These are phyloP conservation scores for Orbilia javanica DNA, from an alignment of 2,329 filamentous ascomycete genomes.

Conservation along the genomic window DNA sequence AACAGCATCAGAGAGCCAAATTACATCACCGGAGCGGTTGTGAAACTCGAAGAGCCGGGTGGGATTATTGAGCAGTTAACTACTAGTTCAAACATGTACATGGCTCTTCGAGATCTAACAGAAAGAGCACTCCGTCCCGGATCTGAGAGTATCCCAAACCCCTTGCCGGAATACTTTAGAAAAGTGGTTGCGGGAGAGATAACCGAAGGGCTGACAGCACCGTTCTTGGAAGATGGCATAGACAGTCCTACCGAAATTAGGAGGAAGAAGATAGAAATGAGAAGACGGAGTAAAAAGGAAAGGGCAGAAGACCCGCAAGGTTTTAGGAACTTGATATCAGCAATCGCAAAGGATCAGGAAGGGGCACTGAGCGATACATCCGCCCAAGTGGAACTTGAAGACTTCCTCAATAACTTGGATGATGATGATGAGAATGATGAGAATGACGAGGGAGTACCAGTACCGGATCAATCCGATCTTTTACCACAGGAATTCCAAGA, in stretches of 20 bases:
- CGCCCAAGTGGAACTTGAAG: neutral
- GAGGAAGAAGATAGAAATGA: neutral
- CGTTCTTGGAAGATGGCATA: neutral
- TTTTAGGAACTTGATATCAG: neutral
- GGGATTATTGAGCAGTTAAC: neutral
- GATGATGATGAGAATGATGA: neutral
- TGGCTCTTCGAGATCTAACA: slow-evolving; percentile 17
- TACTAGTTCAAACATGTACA: neutral
- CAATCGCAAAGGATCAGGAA: neutral
- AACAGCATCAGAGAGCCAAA: neutral
- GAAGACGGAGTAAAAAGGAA: neutral
- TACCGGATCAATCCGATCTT: no score
- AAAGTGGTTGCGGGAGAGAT: neutral
- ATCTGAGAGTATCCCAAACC: slow-evolving; percentile 3
- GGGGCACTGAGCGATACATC: neutral
- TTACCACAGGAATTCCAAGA: neutral
- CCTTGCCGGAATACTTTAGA: slow-evolving; percentile 2
- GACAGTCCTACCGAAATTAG: neutral
- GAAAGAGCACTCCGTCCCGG: slow-evolving; percentile 11
- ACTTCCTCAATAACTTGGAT: neutral
- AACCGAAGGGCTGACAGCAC: neutral
- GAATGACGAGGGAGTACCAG: no score
- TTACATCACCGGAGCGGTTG: neutral
- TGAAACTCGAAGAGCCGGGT: neutral
- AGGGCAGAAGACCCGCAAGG: neutral